Evolutionary conservation across 495 filamentous ascomycete species (phyloP), one percentile per base, ranked within the genome.

Genomic region (Sphaerosporella brunnea): DNA sequence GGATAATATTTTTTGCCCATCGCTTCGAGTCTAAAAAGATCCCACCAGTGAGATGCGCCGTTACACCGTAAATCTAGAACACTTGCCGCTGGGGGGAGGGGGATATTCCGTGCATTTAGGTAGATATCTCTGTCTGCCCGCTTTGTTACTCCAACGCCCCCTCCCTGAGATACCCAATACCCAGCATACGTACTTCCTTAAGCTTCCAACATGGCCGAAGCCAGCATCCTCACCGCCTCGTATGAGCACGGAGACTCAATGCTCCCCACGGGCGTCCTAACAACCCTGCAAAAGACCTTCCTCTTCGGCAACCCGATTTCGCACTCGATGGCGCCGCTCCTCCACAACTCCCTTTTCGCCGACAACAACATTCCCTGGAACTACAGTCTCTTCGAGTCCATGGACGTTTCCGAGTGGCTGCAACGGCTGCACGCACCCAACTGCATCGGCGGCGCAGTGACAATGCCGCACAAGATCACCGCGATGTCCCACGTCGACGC

Each of bases 381-480:
- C 34, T 75, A 82, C 53, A 66, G 75, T 46, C 71, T 70, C 9
- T 62, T 73, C 30, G 69, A 75, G 36, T 72, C 71, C 0, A 60
- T 63, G 3, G 66, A 71, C 52, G 73, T 77, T 52, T 47, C 64
- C 15, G 65, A 64, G 24, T 75, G 72, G 59, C 64, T 77, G 1
- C 49, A 61, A n/a, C 59, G 69, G 9, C 65, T 73, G 47, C 52
- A 64, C 42, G 62, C 71, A 52, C 63, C 65, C 24, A 71, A 72
- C 48, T 73, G 73, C 62, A 67, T 70, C 64, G 79, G 79, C 48
- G 70, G 75, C 11, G 75, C 77, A 19, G 73, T 83, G 36, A 85
- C 78, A 37, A 85, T 84, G 79, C 79, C 80, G 0, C 69, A 76
- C 64, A 85, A 85, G 63, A 69, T 84, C 37, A 66, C 68, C 46